Conservation (phyloP, 495 filamentous ascomycete genomes). For the Sporormia fimetaria region DNA sequence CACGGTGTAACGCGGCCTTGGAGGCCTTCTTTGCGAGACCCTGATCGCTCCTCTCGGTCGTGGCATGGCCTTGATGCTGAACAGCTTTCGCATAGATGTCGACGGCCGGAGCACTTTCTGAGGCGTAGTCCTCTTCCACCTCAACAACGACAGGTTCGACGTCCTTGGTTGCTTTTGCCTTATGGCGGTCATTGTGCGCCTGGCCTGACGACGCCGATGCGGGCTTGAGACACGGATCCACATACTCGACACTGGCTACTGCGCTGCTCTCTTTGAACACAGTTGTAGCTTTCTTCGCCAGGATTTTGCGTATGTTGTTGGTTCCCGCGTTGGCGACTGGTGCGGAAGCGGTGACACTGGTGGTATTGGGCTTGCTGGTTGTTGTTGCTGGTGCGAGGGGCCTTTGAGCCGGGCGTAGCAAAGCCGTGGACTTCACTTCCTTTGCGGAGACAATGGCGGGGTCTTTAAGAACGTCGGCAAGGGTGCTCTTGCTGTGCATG, state of each 20-base stretch:
- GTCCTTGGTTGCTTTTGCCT: too few relatives aligned
- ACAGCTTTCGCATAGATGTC: too few relatives aligned
- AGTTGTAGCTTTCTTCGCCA: constrained; percentile 49
- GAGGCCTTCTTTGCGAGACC: constrained; percentile 10
- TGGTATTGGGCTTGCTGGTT: constrained; percentile 4
- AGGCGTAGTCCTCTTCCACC: too few relatives aligned
- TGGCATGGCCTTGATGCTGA: too few relatives aligned
- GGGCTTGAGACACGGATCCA: too few relatives aligned
- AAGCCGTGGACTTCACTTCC: constrained; percentile 39
- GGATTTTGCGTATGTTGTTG: constrained; percentile 33
- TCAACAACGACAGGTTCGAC: too few relatives aligned
- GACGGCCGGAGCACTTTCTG: too few relatives aligned
- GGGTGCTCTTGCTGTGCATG: constrained; percentile 21
- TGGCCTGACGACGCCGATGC: too few relatives aligned
- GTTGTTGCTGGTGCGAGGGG: constrained; percentile 34
- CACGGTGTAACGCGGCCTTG: constrained; percentile 1
- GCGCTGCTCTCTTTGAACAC: constrained; percentile 52
- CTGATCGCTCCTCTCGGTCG: too few relatives aligned
- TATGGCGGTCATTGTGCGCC: too few relatives aligned
- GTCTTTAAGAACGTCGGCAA: constrained; percentile 37
- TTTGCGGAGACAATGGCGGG: constrained; percentile 26
- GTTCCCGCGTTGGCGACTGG: constrained; percentile 8
- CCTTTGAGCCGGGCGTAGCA: constrained; percentile 56
- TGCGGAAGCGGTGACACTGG: constrained; percentile 1
- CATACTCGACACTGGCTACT: constrained; percentile 4